Base-by-base conservation (phyloP, 164 flowering plant species). In the Echeveria elegans region DNA sequence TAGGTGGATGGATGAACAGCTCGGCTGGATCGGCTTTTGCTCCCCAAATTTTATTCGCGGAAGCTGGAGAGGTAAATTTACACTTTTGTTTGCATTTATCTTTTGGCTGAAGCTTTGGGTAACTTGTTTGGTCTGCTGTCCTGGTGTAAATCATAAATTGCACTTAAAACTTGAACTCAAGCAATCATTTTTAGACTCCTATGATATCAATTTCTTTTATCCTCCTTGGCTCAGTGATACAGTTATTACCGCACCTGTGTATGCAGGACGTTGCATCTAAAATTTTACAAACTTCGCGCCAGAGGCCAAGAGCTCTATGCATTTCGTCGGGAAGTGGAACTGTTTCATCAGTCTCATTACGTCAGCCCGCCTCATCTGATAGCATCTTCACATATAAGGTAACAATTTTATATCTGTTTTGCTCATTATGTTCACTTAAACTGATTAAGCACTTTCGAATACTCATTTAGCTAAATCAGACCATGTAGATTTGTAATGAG, bases 1-100 rank as follows among this genome's bases (percentile, higher is more conserved):
- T 53, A 86, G 90, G 90, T 76, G 86, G 82, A n/a, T 86, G 88
- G 90, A 84, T 86, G 90, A 80, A 79, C 48, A 80, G 45, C 60
- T 82, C 90, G 30, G 88, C 88, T 63, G 90, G 90, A 61, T 23
- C 75, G 12, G 88, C 90, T 34, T 86, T 86, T 80, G 77, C 88
- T 5, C 90, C 88, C 8, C 88, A 84, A 80, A 78, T 84, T 63
- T 70, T 86, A 69, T 69, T 50, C 34, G 50, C 82, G 32, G 78
- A 73, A 52, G 73, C 72, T 14, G 90, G 88, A 66, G 90, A 86
- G 82, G 90, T 86, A 77, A 72, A 29, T 41, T 12, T 34, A 36
- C 62, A 30, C 48, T 5, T 47, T 9, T 10, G n/a, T 16, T 23
- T 56, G 29, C 68, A 23, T n/a, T n/a, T 29, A 41, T 23, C 18